Evolutionary conservation across 2,329 filamentous ascomycete species (phyloP), one percentile per base, ranked within the genome.

Genomic region (Stylonectria norvegica): DNA sequence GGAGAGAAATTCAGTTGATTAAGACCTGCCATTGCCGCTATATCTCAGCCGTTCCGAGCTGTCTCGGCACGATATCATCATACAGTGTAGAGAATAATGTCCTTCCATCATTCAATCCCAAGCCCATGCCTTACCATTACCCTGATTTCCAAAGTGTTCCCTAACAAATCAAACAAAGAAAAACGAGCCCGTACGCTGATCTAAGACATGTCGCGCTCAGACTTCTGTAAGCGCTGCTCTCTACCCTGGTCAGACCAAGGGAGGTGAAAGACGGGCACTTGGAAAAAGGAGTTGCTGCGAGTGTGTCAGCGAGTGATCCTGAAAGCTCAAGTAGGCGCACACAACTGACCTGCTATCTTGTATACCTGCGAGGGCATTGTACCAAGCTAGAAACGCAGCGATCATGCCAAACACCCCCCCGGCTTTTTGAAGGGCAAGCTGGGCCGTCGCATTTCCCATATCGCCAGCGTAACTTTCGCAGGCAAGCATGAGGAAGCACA

Each of bases 201-300:
- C 36, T 44, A 58, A 23, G 55, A 55, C 34, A 55, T 39, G 29
- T 48, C 47, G 41, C 52, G 54, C 36, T 61, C 58, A 15, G 45
- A 47, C 59, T 84, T 72, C 44, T 59, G 62, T 14, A 5, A 7
- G 46, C 82, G 77, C 45, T 62, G 64, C 64, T 81, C 75, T 48
- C 77, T 78, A 38, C 80, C 86, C 69, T 85, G 85, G 57, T 86
- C 84, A 25, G 86, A 91, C 91, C 91, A 96, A 38, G 90, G 91
- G 76, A 96, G 94, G 75, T 95, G 89, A 57, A 86, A 83, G 49
- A 96, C 89, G 36, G 90, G 91, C 47, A 95, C 81, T 65, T 93
- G 76, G 75, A 95, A 93, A 81, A 95, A 95, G 19, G 78, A 83
- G 69, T 83, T 83, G 73, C 88, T 93, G 58, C 45, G 27, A 31